These are phyloP conservation scores for Dipodascopsis tothii DNA, from an alignment of 805 yeast species.

Conservation along the genomic window DNA sequence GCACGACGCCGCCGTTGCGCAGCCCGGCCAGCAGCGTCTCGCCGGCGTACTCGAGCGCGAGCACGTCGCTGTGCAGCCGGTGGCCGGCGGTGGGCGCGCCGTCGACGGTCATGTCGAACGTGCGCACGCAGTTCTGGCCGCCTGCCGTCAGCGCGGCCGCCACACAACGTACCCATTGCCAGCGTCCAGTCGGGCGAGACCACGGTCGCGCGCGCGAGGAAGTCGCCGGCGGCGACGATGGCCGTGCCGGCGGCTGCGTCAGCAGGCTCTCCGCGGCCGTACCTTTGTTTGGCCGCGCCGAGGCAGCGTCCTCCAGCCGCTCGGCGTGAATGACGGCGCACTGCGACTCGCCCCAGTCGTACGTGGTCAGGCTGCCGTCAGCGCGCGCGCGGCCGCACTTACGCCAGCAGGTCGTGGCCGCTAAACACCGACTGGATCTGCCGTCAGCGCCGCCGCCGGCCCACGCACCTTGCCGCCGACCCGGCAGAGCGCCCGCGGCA, in stretches of 20 bases:
- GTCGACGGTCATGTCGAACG: too few relatives aligned
- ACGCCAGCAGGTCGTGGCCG: too few relatives aligned
- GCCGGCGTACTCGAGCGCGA: conserved; percentile 11
- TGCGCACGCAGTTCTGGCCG: background rate
- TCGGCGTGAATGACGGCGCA: too few relatives aligned
- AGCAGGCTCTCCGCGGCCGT: background rate
- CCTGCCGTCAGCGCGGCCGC: background rate
- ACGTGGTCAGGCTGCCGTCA: background rate
- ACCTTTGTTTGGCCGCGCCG: too few relatives aligned
- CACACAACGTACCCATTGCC: background rate
- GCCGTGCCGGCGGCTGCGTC: background rate
- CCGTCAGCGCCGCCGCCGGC: too few relatives aligned
- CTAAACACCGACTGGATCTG: too few relatives aligned
- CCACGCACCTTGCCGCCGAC: too few relatives aligned
- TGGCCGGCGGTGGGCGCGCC: background rate
- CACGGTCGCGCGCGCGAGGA: background rate
- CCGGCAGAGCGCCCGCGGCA: too few relatives aligned
- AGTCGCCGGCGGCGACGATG: too few relatives aligned
- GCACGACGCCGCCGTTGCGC: conserved; percentile 16
- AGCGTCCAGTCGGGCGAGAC: background rate
- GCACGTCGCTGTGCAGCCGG: conserved; percentile 14
- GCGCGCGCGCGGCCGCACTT: background rate
- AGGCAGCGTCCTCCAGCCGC: too few relatives aligned
- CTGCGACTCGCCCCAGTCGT: conserved; percentile 1
- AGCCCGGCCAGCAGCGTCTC: conserved; percentile 17